Evolutionary conservation across 176 grass and related monocot species (phyloP), one percentile per base, ranked within the genome.

Genomic region (Paspalum notatum): DNA sequence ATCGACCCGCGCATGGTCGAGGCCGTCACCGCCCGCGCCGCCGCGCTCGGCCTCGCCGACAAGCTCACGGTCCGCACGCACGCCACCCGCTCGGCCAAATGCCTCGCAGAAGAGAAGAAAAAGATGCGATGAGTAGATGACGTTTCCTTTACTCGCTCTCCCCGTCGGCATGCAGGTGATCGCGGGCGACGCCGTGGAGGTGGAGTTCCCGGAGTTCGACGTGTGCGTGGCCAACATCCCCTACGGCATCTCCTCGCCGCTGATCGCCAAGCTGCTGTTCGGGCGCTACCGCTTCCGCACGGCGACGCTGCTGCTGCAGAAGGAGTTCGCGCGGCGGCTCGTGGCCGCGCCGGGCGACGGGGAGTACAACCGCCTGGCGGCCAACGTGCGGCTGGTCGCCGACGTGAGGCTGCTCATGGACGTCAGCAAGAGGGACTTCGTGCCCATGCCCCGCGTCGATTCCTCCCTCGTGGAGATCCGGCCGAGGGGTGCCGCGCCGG

Each of bases 211-310:
- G 32, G 24, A 82, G 72, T 94, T 97, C 56, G 82, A 91, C 56
- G 51, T 88, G 22, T 97, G 94, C 53, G 89, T 97, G n/a, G 89
- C 94, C 20, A 97, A 94, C 87, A 97, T 97, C 61, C 91, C 91
- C 9, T 97, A 93, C 59, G 84, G 89, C 4, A 94, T 94, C 65
- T 91, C 94, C 13, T 97, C 94, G 55, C 91, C 91, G 62, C 83
- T 97, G 24, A 94, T 97, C 17, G 89, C 86, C 20, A 97, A 97
- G 83, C 91, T 97, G 71, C 75, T 97, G 49, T 97, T 91, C 62
- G 82, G 89, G 20, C 26, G 46, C 8, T 88, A 86, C 82, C 53
- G 55, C 10, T 97, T 97, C 62, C 80, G 87, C 68, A 81, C 83
- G 20, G 89, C 94, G 9, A 93, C 91, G 58, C 84, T 97, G 21